Percentiles rank a stretch among this genome's conserved stretches.
phyloP scores from a whole-genome alignment of 805 yeast species.

The Sugiyamaella qingdaonensis region DNA sequence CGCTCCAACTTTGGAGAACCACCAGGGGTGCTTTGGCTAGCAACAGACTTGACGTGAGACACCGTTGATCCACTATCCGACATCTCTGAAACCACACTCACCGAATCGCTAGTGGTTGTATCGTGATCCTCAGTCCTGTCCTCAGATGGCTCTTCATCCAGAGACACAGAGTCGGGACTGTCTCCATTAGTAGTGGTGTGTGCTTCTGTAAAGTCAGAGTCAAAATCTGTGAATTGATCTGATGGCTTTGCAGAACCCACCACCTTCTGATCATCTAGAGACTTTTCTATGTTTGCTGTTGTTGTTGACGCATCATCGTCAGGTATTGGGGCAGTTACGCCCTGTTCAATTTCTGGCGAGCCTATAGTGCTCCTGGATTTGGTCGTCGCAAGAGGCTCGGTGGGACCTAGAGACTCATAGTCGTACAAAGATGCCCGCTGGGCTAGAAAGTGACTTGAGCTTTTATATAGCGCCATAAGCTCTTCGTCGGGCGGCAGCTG shows the following conservation, averaged over 20 bases:
- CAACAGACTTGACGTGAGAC: not conserved
- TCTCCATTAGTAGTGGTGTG: not conserved
- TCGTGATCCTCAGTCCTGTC: not conserved
- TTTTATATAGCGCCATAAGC: conserved; percentile 31
- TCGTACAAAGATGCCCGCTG: conserved; percentile 30
- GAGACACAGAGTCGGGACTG: not conserved
- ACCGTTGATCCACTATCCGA: not conserved
- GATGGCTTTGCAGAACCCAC: not conserved
- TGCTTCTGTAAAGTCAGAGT: conserved; percentile 10
- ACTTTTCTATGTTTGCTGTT: not conserved
- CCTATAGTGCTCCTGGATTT: conserved; percentile 12
- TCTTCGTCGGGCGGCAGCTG: conserved; percentile 26
- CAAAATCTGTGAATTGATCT: conserved; percentile 11
- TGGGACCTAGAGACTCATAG: conserved; percentile 17
- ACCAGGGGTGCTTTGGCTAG: not conserved
- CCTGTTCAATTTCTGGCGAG: not conserved
- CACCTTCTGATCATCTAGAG: not conserved
- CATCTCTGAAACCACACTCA: not conserved
- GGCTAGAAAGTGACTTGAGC: conserved; percentile 26
- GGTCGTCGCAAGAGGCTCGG: conserved; percentile 27
- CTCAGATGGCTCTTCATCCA: not conserved
- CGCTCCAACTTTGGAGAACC: not conserved
- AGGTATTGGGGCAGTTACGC: not conserved
- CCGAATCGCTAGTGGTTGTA: not conserved
- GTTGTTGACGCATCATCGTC: conserved; percentile 6